Conservation (phyloP, 2,329 filamentous ascomycete genomes). For the Didymella segeticola region DNA sequence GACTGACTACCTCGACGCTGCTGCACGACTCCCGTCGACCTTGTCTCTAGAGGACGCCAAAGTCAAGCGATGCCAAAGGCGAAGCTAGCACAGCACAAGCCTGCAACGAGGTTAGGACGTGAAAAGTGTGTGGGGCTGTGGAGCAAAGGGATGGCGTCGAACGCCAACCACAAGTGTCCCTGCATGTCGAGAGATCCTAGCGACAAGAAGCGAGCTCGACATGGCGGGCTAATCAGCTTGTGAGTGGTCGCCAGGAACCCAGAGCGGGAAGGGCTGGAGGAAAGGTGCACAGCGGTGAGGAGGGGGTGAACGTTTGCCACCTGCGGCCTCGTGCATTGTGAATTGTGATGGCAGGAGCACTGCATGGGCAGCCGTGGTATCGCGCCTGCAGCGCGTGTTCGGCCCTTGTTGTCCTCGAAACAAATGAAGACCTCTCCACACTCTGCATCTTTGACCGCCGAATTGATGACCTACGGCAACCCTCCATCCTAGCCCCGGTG, state of each 20-base stretch:
- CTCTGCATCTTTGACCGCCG: constrained; percentile 3
- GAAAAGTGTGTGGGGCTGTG: constrained; percentile 10
- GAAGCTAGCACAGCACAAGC: constrained; percentile 7
- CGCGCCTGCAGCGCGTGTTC: constrained; percentile 13
- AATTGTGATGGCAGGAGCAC: neutral
- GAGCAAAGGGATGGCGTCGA: constrained; percentile 11
- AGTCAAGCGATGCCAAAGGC: constrained; percentile 1
- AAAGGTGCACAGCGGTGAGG: constrained; percentile 17
- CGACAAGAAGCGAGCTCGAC: constrained; percentile 10
- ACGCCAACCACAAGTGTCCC: constrained; percentile 14
- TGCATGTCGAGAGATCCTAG: constrained; percentile 17
- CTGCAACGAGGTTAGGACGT: constrained; percentile 15
- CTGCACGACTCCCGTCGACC: constrained; percentile 9
- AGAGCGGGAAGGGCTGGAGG: constrained; percentile 5
- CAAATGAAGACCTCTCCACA: constrained; percentile 8
- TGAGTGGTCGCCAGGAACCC: constrained; percentile 6
- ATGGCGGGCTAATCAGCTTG: constrained; percentile 1
- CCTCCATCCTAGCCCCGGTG: neutral
- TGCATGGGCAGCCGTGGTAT: constrained; percentile 6
- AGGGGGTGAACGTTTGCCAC: constrained; percentile 8
- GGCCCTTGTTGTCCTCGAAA: constrained; percentile 9
- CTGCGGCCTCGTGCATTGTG: constrained; percentile 6
- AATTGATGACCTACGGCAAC: constrained; percentile 7
- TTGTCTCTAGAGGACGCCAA: constrained; percentile 10
- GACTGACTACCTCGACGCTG: constrained; percentile 1